Evolutionary conservation across 2,329 filamentous ascomycete species (phyloP), one percentile per base, ranked within the genome.

Genomic region (Fusarium camptoceras): DNA sequence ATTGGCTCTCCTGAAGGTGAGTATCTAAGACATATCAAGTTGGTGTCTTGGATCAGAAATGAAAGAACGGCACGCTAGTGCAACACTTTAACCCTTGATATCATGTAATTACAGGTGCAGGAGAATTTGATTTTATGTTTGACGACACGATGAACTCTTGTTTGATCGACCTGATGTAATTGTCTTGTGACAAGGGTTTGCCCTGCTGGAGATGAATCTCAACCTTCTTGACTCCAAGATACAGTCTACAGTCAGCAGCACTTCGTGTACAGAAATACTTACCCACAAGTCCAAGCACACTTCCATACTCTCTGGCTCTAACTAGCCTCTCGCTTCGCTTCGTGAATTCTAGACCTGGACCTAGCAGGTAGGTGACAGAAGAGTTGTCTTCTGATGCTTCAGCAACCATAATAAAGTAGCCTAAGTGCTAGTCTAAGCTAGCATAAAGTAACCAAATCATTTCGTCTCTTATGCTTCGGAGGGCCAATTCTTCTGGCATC

Each of bases 321-420:
- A 30, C 28, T n/a, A 37, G 34, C 34, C 10, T 37, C 20, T 51
- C 18, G 24, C 49, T 51, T 51, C 34, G 49, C 49, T 51, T 51
- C 15, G 9, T 41, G 49, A 37, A 59, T 66, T 67, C 64, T 64
- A 66, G 67, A 60, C 57, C 50, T 22, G 34, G 27, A 59, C 39
- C n/a, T n/a, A n/a, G n/a, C n/a, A n/a, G n/a, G n/a, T n/a, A n/a
- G n/a, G n/a, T n/a, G n/a, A n/a, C n/a, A n/a, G n/a, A n/a, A n/a
- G n/a, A n/a, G n/a, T n/a, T n/a, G n/a, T n/a, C n/a, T n/a, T n/a
- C n/a, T n/a, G n/a, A n/a, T n/a, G n/a, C n/a, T n/a, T n/a, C n/a
- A n/a, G n/a, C n/a, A n/a, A n/a, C n/a, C n/a, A n/a, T n/a, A n/a
- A n/a, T n/a, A n/a, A n/a, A n/a, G n/a, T n/a, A n/a, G n/a, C n/a